Percentiles rank a stretch among this genome's conserved stretches.
These are phyloP conservation scores for Cladophialophora psammophila DNA, from an alignment of 2,329 filamentous ascomycete species.

Conservation along the genomic window DNA sequence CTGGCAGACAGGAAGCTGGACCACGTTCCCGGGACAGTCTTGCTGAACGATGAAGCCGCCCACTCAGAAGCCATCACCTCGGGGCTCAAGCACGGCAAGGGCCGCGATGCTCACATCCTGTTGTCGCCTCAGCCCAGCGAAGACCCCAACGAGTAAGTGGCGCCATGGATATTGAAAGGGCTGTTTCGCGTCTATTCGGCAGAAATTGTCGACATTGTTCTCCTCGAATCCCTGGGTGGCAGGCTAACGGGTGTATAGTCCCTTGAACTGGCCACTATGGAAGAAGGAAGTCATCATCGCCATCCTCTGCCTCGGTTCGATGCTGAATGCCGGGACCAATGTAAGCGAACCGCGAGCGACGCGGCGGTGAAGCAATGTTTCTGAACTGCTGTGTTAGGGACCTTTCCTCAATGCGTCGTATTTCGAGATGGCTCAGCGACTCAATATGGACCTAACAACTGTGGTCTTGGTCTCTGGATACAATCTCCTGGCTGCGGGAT, in stretches of 20 bases:
- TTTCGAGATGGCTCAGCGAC: constrained; percentile 29
- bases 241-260: constrained; percentile 16
- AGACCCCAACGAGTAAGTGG: constrained; percentile 41
- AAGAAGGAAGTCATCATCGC: constrained; percentile 43
- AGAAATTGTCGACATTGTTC: neutral
- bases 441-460: constrained; percentile 34
- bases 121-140: constrained; percentile 42
- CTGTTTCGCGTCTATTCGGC: neutral
- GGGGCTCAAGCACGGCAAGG: constrained; percentile 37
- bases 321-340: constrained; percentile 41
- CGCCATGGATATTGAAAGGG: neutral
- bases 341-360: constrained; percentile 22
- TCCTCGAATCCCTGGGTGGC: neutral
- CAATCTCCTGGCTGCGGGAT: constrained; percentile 39
- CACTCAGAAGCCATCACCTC: constrained; percentile 32
- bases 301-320: constrained; percentile 42
- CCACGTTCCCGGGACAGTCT: constrained; percentile 37
- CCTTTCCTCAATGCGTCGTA: constrained; percentile 39
- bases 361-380: neutral
- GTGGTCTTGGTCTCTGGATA: constrained; percentile 38
- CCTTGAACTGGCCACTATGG: constrained; percentile 44
- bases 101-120: constrained; percentile 34
- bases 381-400: constrained; percentile 25
- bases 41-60: constrained; percentile 36
- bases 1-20: constrained; percentile 33